These are phyloP conservation scores for Carallia pectinifolia DNA, from an alignment of 345 rosid species.

Conservation along the genomic window DNA sequence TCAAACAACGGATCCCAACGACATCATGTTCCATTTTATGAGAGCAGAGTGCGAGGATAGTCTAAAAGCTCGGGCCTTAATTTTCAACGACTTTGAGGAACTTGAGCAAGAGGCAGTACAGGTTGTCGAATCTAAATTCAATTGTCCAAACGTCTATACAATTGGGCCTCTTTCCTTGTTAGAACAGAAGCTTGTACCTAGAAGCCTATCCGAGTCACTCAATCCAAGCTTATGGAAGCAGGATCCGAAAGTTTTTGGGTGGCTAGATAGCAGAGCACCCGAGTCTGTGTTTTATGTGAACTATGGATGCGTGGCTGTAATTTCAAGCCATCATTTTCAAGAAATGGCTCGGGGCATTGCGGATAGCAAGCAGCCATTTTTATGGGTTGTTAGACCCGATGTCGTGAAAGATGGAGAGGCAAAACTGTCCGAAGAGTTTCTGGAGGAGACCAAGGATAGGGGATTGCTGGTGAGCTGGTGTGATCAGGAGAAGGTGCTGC, in stretches of 20 bases:
- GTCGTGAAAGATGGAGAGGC: constrained; percentile 2
- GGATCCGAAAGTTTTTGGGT: constrained; percentile 10
- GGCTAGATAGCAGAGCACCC: constrained; percentile 16
- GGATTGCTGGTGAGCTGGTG: constrained; percentile 22
- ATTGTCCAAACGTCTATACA: constrained; percentile 14
- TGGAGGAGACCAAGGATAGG: background rate
- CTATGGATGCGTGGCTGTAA: constrained; percentile 14
- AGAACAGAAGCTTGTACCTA: background rate
- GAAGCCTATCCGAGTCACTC: background rate
- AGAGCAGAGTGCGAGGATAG: constrained; percentile 10
- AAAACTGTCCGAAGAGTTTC: constrained; percentile 3
- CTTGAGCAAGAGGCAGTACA: background rate
- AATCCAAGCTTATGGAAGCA: constrained; percentile 23
- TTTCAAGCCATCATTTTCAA: constrained; percentile 1
- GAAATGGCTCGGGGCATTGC: constrained; percentile 25
- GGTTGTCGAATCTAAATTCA: constrained; percentile 7
- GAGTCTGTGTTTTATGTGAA: constrained; percentile 22
- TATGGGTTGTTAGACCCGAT: constrained; percentile 19
- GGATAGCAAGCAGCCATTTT: constrained; percentile 20
- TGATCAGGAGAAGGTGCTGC: constrained; percentile 14
- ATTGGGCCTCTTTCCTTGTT: constrained; percentile 22
- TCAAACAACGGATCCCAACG: constrained; percentile 8
- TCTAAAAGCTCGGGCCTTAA: background rate
- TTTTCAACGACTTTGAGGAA: constrained; percentile 19
- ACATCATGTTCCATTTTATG: constrained; percentile 20